Evolutionary conservation across 495 filamentous ascomycete genomes (phyloP).

Genomic region (Xanthoparmelia taractica): DNA sequence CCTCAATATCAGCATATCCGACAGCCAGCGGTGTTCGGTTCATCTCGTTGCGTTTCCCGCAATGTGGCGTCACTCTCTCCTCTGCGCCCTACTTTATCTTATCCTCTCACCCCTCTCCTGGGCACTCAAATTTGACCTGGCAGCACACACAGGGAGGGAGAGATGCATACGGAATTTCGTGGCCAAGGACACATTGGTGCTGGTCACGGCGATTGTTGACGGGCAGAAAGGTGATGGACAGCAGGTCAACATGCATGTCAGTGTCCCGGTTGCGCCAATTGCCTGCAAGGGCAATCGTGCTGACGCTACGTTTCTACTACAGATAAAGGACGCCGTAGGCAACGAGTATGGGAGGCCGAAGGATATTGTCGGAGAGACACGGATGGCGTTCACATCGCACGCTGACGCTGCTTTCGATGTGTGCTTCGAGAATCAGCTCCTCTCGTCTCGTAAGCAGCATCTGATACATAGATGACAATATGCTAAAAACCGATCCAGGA

Average conservation of each 20-base stretch:
- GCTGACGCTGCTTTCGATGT: constrained; percentile 93
- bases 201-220: constrained; percentile 86
- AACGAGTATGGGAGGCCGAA: constrained; percentile 90
- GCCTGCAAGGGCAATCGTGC: background rate
- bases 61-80: constrained; percentile 4
- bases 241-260: constrained; percentile 89
- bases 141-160: constrained; percentile 58
- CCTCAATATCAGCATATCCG: background rate
- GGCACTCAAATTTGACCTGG: constrained; percentile 89
- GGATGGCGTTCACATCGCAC: constrained; percentile 92
- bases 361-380: constrained; percentile 84
- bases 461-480: too few species aligned
- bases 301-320: constrained; percentile 2
- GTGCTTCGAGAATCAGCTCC: constrained; percentile 85
- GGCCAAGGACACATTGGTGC: constrained; percentile 85
- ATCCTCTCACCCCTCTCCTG: constrained; percentile 50
- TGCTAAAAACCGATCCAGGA: constrained; percentile 24
- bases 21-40: background rate
- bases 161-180: constrained; percentile 98
- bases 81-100: constrained; percentile 5
- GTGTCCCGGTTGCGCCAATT: constrained; percentile 31
- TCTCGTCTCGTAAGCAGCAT: constrained; percentile 49
- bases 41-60: background rate
- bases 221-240: constrained; percentile 88
- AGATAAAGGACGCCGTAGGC: constrained; percentile 92